These are phyloP conservation scores for Verticillium nonalfalfae DNA, from an alignment of 2,329 filamentous ascomycete species.

Conservation along the genomic window DNA sequence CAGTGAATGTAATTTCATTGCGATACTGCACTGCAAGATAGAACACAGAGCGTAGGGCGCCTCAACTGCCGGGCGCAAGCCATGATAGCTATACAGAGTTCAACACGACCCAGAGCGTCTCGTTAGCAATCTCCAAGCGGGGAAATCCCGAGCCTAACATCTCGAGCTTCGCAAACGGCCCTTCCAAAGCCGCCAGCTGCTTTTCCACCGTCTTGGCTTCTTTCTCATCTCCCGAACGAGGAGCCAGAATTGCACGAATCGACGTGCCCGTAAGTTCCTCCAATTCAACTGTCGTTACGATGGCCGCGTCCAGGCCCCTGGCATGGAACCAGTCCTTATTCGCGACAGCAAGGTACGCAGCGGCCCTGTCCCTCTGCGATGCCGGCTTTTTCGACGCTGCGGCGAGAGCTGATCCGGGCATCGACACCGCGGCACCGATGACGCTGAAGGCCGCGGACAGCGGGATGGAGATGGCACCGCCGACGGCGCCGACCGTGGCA, in stretches of 20 bases:
- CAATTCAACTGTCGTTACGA: conserved; percentile 24
- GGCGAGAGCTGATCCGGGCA: conserved; percentile 25
- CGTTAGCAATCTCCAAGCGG: conserved; percentile 7
- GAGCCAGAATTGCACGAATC: conserved; percentile 32
- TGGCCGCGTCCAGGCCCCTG: conserved; percentile 27
- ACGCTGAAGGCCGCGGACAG: conserved; percentile 27
- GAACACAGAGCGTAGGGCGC: no score
- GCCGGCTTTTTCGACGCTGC: conserved; percentile 29
- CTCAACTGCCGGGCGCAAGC: not conserved
- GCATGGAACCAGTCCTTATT: conserved; percentile 35
- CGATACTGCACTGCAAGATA: no score
- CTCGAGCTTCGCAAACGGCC: conserved; percentile 21
- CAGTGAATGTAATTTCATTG: no score
- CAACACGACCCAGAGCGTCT: conserved; percentile 28
- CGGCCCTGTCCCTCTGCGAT: conserved; percentile 32
- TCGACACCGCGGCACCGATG: conserved; percentile 22
- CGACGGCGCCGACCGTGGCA: conserved; percentile 26
- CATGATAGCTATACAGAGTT: not conserved
- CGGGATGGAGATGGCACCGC: conserved; percentile 30
- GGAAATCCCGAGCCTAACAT: conserved; percentile 5
- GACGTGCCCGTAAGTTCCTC: conserved; percentile 18
- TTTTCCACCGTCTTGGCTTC: conserved; percentile 5
- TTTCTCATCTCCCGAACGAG: conserved; percentile 18
- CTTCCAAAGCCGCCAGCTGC: conserved; percentile 11
- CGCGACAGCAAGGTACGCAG: conserved; percentile 32